Percentiles rank a stretch among this genome's conserved stretches.
Evolutionary conservation across 768 basidiomycete genomes (phyloP).

Genomic region (Lentinula raphanica): DNA sequence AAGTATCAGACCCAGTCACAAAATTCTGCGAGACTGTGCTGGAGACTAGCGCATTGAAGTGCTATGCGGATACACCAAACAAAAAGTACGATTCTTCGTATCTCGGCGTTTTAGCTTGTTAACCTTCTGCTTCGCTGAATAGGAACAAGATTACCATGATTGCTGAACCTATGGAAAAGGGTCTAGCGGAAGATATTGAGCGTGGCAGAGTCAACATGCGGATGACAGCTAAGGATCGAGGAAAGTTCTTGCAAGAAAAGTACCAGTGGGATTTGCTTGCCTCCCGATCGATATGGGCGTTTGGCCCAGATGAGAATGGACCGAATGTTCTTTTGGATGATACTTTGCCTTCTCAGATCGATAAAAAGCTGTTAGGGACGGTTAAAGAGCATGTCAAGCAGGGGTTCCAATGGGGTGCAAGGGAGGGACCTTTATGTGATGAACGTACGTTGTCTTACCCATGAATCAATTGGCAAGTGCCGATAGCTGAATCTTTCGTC

Average conservation of each 20-base stretch:
- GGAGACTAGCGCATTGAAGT: constrained; percentile 96
- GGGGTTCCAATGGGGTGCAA: constrained; percentile 98
- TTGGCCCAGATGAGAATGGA: constrained; percentile 94
- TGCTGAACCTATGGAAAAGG: constrained; percentile 93
- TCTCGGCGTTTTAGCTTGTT: constrained; percentile 10
- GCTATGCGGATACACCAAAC: constrained; percentile 98
- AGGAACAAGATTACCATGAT: constrained; percentile 99
- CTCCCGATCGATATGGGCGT: constrained; percentile 98
- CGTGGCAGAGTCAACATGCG: constrained; percentile 88
- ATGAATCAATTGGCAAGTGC: constrained; percentile 1
- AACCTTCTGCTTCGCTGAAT: background rate
- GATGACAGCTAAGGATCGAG: constrained; percentile 92
- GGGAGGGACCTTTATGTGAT: constrained; percentile 96
- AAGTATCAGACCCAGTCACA: constrained; percentile 98
- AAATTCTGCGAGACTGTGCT: constrained; percentile 98
- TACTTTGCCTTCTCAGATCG: constrained; percentile 93
- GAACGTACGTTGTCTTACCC: constrained; percentile 72
- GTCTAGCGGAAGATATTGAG: constrained; percentile 95
- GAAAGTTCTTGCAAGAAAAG: constrained; percentile 93
- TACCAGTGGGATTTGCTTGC: constrained; percentile 98
- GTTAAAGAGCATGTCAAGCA: constrained; percentile 97
- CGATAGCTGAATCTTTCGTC: background rate
- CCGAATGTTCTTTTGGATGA: constrained; percentile 94
- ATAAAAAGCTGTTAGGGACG: constrained; percentile 85
- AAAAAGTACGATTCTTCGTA: constrained; percentile 69